Evolutionary conservation across 2,329 filamentous ascomycete genomes (phyloP).

Genomic region (Pestalotiopsis sp.): DNA sequence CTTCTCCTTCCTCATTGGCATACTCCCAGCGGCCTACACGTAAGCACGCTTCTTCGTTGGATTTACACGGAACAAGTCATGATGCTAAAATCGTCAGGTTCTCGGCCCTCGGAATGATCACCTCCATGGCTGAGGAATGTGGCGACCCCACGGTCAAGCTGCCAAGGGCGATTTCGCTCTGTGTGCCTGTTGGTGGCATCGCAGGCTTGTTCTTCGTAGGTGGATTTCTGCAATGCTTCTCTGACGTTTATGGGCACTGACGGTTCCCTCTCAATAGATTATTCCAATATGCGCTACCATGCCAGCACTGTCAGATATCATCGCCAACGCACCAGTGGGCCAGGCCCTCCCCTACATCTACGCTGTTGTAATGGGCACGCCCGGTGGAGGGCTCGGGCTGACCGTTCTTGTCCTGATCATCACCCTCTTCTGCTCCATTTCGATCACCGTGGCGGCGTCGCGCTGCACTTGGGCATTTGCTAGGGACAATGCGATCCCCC

Average conservation of each 20-base stretch:
- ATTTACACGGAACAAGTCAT: too few species aligned
- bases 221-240: not conserved
- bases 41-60: conserved; percentile 19
- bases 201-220: conserved; percentile 55
- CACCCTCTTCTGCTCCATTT: conserved; percentile 62
- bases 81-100: conserved; percentile 36
- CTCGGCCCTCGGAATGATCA: conserved; percentile 63
- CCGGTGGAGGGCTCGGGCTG: conserved; percentile 52
- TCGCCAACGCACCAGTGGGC: conserved; percentile 48
- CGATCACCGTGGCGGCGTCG: conserved; percentile 68
- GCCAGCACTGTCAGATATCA: conserved; percentile 41
- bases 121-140: conserved; percentile 64
- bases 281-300: conserved; percentile 53
- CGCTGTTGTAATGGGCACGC: conserved; percentile 50
- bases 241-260: not conserved
- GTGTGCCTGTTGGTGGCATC: conserved; percentile 54
- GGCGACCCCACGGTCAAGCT: conserved; percentile 53
- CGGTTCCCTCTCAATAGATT: conserved; percentile 29
- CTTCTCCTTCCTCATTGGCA: conserved; percentile 65
- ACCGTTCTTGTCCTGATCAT: conserved; percentile 57
- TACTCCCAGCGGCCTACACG: conserved; percentile 60
- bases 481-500: conserved; percentile 58
- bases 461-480: conserved; percentile 69
- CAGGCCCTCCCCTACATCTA: conserved; percentile 60
- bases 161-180: conserved; percentile 53